phyloP scores from a whole-genome alignment of 768 basidiomycete genomes.

The Phylloporus scabripes region DNA sequence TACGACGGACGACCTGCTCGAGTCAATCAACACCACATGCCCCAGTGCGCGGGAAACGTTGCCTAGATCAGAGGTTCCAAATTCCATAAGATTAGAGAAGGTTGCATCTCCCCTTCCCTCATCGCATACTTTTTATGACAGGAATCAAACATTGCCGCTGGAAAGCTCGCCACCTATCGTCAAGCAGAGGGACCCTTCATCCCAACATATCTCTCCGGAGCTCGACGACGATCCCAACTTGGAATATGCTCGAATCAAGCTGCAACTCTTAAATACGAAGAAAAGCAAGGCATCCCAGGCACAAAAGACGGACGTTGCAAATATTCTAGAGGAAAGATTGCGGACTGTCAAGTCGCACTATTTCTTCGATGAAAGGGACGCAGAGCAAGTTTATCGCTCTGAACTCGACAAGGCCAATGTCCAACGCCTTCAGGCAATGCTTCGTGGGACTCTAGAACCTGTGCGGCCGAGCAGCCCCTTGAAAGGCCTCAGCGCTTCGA shows the following conservation, averaged over 20 bases:
- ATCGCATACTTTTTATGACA: constrained; percentile 6
- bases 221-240: constrained; percentile 52
- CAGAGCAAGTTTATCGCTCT: constrained; percentile 49
- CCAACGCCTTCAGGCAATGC: constrained; percentile 37
- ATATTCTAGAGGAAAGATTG: constrained; percentile 43
- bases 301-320: constrained; percentile 25
- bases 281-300: constrained; percentile 26
- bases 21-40: constrained; percentile 2
- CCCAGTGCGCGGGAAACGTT: constrained; percentile 1
- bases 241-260: constrained; percentile 58
- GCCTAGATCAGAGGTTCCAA: constrained; percentile 1
- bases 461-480: background rate
- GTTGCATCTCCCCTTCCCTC: constrained; percentile 39
- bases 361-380: constrained; percentile 66
- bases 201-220: constrained; percentile 33
- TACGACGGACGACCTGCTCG: constrained; percentile 10
- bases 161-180: constrained; percentile 7
- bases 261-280: constrained; percentile 49
- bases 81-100: constrained; percentile 32
- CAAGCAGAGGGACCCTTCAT: constrained; percentile 15
- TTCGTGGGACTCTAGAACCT: constrained; percentile 28
- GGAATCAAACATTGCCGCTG: background rate
- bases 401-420: constrained; percentile 50
- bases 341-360: constrained; percentile 50
- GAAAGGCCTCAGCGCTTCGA: background rate